Base-by-base conservation (phyloP, 1,284 basidiomycete genomes). In the Vanrija humicola region DNA sequence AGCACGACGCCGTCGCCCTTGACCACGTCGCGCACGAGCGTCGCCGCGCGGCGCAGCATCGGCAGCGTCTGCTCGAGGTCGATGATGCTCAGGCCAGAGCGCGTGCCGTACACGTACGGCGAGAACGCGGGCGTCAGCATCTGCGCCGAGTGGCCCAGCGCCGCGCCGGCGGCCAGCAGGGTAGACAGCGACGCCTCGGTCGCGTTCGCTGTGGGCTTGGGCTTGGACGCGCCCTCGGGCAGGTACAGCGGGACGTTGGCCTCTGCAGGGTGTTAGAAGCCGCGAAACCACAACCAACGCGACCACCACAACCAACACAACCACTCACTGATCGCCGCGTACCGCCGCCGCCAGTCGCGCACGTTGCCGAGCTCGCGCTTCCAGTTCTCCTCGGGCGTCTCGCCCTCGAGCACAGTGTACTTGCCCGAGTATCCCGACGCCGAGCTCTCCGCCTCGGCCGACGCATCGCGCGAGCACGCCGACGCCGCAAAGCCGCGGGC, bases 41-140 rank as follows among this genome's bases (percentile, higher is more conserved):
- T 86, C 38, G 91, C 89, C 8, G 95, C 93, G 52, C 94, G 86
- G 28, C 92, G 86, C 19, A 99, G 82, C 56, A 94, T 85, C 5
- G 93, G 91, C 1, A 98, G 80, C 0, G 96, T 98, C 64, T 89
- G 87, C 74, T 98, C 92, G 38, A 98, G 82, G 77, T 99, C 93
- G 73, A 99, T 98, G 73, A 98, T 84, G 49, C 90, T 90, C 58
- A 97, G 83, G 15, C 88, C 90, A 38, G 91, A 85, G 52, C 96
- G 89, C 23, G 84, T 85, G 58, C 95, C 96, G 73, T 98, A 98
- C 44, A 95, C 86, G 72, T 91, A 94, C n/a, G 94, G 90, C 64
- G 88, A 82, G 71, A 90, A 94, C 63, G 91, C 86, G 18, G 89
- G 86, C 73, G 90, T 86, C 80, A 95, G 87, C 61, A 89, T 83